Percentiles rank a stretch among this genome's conserved stretches.
These are phyloP conservation scores for Solanum clarkiae DNA, from an alignment of 257 asterid species.

Conservation along the genomic window DNA sequence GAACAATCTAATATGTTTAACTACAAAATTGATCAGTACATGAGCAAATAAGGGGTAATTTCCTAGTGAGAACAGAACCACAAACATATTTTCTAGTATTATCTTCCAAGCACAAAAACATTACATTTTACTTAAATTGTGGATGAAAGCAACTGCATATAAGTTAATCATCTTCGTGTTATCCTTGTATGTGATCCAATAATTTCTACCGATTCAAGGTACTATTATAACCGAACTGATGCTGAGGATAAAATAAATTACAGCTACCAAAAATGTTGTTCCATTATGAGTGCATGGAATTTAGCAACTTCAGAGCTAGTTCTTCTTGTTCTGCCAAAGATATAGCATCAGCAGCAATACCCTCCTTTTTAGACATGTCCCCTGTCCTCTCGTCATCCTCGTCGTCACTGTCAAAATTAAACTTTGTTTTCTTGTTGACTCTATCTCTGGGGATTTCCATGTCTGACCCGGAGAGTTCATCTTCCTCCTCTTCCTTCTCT, in stretches of 20 bases:
- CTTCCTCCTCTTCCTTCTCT: slow-evolving; percentile 27
- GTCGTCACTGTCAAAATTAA: slow-evolving; percentile 53
- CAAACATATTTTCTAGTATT: neutral
- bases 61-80: neutral
- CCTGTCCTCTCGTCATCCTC: slow-evolving; percentile 8
- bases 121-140: neutral
- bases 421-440: slow-evolving; percentile 35
- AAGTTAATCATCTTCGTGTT: neutral
- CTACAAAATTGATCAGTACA: too few relatives aligned
- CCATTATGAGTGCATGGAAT: slow-evolving; percentile 55
- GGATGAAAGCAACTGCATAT: neutral
- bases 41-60: neutral
- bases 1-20: too few relatives aligned
- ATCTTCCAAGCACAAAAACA: neutral
- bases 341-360: slow-evolving; percentile 7
- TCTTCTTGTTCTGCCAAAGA: slow-evolving; percentile 85
- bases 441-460: slow-evolving; percentile 9
- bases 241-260: neutral
- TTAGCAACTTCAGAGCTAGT: slow-evolving; percentile 69
- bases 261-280: neutral
- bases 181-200: neutral
- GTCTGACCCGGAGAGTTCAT: slow-evolving; percentile 31
- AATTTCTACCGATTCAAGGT: neutral
- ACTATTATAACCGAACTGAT: neutral
- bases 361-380: slow-evolving; percentile 1